These are phyloP conservation scores for Crucibulum laeve DNA, from an alignment of 768 basidiomycete species.

Conservation along the genomic window DNA sequence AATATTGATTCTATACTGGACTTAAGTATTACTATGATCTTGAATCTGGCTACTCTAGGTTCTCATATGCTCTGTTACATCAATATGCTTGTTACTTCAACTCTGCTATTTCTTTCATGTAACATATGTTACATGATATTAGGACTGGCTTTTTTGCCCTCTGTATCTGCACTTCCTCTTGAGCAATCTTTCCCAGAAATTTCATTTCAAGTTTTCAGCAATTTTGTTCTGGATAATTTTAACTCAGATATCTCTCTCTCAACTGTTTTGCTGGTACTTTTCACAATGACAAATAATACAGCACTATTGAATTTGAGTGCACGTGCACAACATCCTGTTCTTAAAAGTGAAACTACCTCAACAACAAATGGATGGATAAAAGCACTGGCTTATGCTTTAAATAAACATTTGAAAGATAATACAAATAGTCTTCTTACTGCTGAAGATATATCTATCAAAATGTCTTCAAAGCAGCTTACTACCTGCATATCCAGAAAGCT, in stretches of 20 bases:
- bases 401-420: neutral
- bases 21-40: neutral
- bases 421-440: neutral
- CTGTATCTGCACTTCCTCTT: neutral
- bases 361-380: neutral
- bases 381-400: neutral
- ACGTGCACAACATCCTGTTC: conserved; percentile 5
- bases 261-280: conserved; percentile 11
- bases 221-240: conserved; percentile 10
- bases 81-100: too few species aligned
- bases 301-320: conserved; percentile 14
- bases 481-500: neutral
- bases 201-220: conserved; percentile 9
- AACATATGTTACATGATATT: neutral
- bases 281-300: conserved; percentile 13
- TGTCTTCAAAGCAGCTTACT: neutral
- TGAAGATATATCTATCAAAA: neutral
- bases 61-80: too few species aligned
- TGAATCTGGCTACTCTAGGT: neutral
- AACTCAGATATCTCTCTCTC: conserved; percentile 9
- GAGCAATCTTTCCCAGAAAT: conserved; percentile 10
- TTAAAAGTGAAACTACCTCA: neutral
- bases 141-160: neutral
- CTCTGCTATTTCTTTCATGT: neutral
- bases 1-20: neutral